These are phyloP conservation scores for Allomyces macrogynus DNA, from an alignment of 192 early-diverging fungal genomes.

Conservation along the genomic window DNA sequence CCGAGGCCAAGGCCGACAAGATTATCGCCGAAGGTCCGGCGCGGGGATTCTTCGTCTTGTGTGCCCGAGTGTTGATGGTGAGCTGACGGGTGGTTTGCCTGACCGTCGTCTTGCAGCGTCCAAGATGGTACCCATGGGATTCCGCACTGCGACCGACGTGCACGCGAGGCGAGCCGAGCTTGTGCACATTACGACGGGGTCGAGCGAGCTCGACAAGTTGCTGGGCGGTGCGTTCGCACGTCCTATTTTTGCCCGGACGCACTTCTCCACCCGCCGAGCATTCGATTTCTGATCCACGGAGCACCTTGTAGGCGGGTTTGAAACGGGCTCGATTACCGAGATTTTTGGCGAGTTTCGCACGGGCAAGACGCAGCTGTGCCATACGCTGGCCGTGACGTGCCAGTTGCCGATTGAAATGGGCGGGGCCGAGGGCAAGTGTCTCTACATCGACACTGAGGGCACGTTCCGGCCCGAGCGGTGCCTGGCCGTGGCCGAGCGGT, in stretches of 20 bases:
- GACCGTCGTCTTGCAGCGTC: conserved; percentile 39
- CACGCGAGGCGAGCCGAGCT: conserved; percentile 61
- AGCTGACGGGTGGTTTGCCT: not conserved
- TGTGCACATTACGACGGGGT: conserved; percentile 71
- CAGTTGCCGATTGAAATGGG: conserved; percentile 78
- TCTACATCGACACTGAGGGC: conserved; percentile 94
- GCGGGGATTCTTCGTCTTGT: too few relatives aligned
- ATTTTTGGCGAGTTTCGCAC: conserved; percentile 97
- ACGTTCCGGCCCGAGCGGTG: conserved; percentile 86
- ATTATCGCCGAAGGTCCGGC: conserved; percentile 58
- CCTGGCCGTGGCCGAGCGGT: conserved; percentile 59
- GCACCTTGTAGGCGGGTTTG: conserved; percentile 50
- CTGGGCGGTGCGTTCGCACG: conserved; percentile 41
- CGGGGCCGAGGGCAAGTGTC: conserved; percentile 80
- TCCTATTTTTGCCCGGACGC: too few relatives aligned
- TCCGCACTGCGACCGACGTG: conserved; percentile 82
- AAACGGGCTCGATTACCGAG: conserved; percentile 92
- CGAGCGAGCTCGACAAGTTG: conserved; percentile 73
- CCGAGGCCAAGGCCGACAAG: conserved; percentile 90
- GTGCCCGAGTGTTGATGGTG: too few relatives aligned
- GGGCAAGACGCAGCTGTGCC: conserved; percentile 92
- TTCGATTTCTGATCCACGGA: not conserved
- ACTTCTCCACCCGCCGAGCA: not conserved
- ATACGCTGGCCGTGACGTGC: conserved; percentile 85
- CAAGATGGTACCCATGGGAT: conserved; percentile 83